phyloP scores from a whole-genome alignment of 73 alveolate genomes.

The Paramecium bursaria region DNA sequence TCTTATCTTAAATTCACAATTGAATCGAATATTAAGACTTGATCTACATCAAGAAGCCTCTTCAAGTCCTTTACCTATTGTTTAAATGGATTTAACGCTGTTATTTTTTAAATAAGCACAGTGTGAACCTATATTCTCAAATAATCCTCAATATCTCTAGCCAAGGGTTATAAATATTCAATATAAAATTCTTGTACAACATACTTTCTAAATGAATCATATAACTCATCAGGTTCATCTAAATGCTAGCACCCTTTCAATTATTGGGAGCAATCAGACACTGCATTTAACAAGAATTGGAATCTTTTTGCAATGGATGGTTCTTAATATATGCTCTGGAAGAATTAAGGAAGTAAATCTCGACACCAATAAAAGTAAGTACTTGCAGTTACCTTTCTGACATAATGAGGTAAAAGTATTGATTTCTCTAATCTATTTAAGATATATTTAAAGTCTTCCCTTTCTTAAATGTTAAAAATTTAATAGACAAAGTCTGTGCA shows the following conservation, averaged over 20 bases:
- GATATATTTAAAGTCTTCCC: conserved; percentile 35
- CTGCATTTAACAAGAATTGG: conserved; percentile 79
- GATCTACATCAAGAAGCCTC: conserved; percentile 84
- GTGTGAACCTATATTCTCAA: conserved; percentile 95
- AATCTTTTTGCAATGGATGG: conserved; percentile 77
- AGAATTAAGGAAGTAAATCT: conserved; percentile 77
- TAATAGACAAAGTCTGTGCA: conserved; percentile 54
- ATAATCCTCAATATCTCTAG: conserved; percentile 94
- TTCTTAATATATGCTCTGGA: conserved; percentile 71
- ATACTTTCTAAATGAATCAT: conserved; percentile 89
- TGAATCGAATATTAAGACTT: conserved; percentile 90
- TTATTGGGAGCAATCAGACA: conserved; percentile 81
- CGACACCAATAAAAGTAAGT: conserved; percentile 89
- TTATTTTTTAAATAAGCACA: conserved; percentile 82
- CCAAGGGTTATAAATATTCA: conserved; percentile 80
- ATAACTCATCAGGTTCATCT: conserved; percentile 80
- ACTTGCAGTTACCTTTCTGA: conserved; percentile 79
- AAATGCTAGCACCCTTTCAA: conserved; percentile 78
- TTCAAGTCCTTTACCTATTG: conserved; percentile 84
- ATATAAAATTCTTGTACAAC: conserved; percentile 77
- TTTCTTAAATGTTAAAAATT: conserved; percentile 25
- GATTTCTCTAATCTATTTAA: conserved; percentile 61
- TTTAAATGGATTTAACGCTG: conserved; percentile 89
- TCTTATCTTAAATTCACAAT: conserved; percentile 88
- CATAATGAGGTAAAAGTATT: conserved; percentile 61